phyloP scores from a whole-genome alignment of 2,329 filamentous ascomycete species.

The Lasiodiplodia hormozganensis region DNA sequence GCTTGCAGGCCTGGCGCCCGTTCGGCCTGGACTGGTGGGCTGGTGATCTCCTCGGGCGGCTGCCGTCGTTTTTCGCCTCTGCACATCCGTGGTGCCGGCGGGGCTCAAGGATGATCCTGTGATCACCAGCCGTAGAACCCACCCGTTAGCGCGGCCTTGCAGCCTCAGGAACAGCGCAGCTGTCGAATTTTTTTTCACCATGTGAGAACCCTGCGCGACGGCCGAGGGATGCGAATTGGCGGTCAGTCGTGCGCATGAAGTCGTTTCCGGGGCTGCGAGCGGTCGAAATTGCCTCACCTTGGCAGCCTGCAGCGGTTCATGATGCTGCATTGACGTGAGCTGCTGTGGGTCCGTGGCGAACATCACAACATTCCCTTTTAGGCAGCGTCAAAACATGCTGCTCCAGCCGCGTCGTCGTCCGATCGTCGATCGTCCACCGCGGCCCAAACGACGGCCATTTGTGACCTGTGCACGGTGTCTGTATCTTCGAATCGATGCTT shows the following conservation, averaged over 20 bases:
- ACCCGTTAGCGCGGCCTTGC: neutral
- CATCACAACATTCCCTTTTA: conserved; percentile 11
- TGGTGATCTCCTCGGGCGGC: conserved; percentile 23
- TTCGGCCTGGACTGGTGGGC: conserved; percentile 11
- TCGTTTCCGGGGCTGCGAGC: neutral
- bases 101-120: conserved; percentile 21
- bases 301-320: neutral
- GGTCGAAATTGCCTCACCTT: conserved; percentile 5
- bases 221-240: neutral
- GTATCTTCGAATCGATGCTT: neutral
- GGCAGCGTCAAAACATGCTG: conserved; percentile 2
- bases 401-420: neutral
- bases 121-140: conserved; percentile 4
- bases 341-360: conserved; percentile 17
- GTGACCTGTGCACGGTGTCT: conserved; percentile 1
- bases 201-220: conserved; percentile 4
- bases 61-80: conserved; percentile 4
- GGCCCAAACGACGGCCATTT: neutral
- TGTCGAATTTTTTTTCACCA: neutral
- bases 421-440: conserved; percentile 19
- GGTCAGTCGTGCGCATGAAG: neutral
- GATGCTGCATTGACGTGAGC: conserved; percentile 5
- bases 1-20: neutral
- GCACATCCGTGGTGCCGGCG: conserved; percentile 14
- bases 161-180: conserved; percentile 14